Evolutionary conservation across 164 flowering plant species (phyloP).

Genomic region (Echeveria elegans): DNA sequence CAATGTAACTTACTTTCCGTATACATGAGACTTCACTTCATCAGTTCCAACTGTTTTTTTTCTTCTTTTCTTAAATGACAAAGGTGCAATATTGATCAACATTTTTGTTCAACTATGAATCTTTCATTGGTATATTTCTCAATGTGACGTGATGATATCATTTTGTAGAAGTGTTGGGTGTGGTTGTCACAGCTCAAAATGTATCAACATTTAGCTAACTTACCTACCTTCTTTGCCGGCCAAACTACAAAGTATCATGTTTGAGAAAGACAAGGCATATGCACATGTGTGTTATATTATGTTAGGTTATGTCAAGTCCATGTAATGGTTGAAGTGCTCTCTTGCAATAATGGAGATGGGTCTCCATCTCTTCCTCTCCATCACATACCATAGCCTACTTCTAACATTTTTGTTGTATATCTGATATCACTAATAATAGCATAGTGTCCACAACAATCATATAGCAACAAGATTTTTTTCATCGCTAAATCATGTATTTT

Average conservation of each 20-base stretch:
- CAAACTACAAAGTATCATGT: background rate
- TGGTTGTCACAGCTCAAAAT: background rate
- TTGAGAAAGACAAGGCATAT: slow-evolving; percentile 3
- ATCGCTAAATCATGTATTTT: no score
- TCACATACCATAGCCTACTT: no score
- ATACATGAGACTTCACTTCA: background rate
- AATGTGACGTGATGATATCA: background rate
- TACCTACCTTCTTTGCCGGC: slow-evolving; percentile 9
- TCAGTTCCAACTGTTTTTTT: background rate
- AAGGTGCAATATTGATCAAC: background rate
- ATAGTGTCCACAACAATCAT: no score
- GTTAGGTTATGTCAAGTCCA: background rate
- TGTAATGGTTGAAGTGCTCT: background rate
- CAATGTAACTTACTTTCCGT: background rate
- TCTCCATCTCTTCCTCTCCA: background rate
- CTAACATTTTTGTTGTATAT: no score
- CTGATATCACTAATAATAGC: no score
- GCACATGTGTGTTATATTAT: slow-evolving; percentile 1
- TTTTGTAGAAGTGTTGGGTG: background rate
- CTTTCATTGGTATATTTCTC: background rate
- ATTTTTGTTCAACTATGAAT: background rate
- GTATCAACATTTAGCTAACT: slow-evolving; percentile 8
- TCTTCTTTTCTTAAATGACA: background rate
- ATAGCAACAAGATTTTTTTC: no score
- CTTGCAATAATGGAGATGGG: slow-evolving; percentile 4